Evolutionary conservation across 179 eudicot genomes (phyloP).

Genomic region (Spinacia oleracea): DNA sequence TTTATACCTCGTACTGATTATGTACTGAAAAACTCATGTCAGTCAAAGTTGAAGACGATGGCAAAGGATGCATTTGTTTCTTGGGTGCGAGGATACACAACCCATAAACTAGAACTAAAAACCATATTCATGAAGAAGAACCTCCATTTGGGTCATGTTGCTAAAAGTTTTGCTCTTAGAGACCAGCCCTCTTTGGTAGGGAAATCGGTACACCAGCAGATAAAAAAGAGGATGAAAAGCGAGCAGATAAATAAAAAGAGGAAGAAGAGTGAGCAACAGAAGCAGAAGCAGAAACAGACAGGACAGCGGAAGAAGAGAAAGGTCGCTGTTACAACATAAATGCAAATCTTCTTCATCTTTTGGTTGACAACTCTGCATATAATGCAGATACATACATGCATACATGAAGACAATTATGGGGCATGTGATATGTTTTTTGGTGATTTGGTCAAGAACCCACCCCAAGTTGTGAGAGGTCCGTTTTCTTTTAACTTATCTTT

Average conservation of each 20-base stretch:
- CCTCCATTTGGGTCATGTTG: slow-evolving; percentile 95
- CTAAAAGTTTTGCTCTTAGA: slow-evolving; percentile 85
- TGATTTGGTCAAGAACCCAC: slow-evolving; percentile 24
- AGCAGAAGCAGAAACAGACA: slow-evolving; percentile 45
- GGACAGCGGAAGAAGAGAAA: slow-evolving; percentile 45
- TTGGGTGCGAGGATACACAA: slow-evolving; percentile 92
- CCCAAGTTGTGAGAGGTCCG: slow-evolving; percentile 26
- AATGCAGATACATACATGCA: slow-evolving; percentile 25
- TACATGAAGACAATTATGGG: slow-evolving; percentile 25
- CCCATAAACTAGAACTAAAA: slow-evolving; percentile 90
- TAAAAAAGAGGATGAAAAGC: slow-evolving; percentile 67
- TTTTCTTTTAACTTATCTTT: slow-evolving; percentile 18
- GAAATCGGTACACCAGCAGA: slow-evolving; percentile 58
- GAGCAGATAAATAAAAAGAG: slow-evolving; percentile 47
- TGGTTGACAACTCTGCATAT: slow-evolving; percentile 30
- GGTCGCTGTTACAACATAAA: slow-evolving; percentile 36
- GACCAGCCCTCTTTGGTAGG: slow-evolving; percentile 93
- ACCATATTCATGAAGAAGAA: slow-evolving; percentile 87
- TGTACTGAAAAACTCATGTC: slow-evolving; percentile 12
- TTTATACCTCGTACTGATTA: slow-evolving; percentile 22
- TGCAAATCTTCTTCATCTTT: slow-evolving; percentile 32
- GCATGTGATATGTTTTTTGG: slow-evolving; percentile 43
- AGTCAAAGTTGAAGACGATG: slow-evolving; percentile 65
- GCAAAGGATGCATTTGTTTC: slow-evolving; percentile 83
- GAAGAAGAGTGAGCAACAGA: slow-evolving; percentile 56